Evolutionary conservation across 441 rosid genomes (phyloP).

Genomic region (Erysimum cheiri): DNA sequence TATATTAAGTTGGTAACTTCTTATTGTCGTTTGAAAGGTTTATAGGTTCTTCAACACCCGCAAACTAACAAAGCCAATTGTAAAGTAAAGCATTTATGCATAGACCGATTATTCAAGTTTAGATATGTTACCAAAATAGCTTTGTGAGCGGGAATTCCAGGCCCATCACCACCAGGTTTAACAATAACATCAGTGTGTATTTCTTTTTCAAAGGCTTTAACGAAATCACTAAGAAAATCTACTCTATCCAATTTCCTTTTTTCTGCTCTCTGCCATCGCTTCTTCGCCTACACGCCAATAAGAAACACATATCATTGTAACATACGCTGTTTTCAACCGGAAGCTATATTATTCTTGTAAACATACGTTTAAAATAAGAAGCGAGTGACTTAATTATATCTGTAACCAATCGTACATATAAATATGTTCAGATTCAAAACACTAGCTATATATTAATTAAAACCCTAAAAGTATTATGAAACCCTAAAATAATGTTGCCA

Average conservation of each 20-base stretch:
- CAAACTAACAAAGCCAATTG: no score
- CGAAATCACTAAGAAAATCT: conserved; percentile 8
- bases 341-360: background rate
- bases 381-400: background rate
- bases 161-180: conserved; percentile 16
- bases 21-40: no score
- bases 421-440: background rate
- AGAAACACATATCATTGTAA: background rate
- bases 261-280: background rate
- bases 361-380: background rate
- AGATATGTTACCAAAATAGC: conserved; percentile 24
- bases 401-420: background rate
- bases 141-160: conserved; percentile 19
- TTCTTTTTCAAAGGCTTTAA: background rate
- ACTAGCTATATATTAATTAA: no score
- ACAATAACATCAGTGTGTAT: conserved; percentile 20
- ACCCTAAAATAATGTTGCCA: background rate
- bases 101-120: background rate
- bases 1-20: no score
- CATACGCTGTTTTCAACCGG: background rate
- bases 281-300: background rate
- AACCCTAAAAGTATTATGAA: background rate
- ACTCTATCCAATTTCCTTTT: background rate
- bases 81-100: background rate
- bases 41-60: no score